Evolutionary conservation across 208 protist genomes (phyloP).

Genomic region (Entamoeba moshkovskii): DNA sequence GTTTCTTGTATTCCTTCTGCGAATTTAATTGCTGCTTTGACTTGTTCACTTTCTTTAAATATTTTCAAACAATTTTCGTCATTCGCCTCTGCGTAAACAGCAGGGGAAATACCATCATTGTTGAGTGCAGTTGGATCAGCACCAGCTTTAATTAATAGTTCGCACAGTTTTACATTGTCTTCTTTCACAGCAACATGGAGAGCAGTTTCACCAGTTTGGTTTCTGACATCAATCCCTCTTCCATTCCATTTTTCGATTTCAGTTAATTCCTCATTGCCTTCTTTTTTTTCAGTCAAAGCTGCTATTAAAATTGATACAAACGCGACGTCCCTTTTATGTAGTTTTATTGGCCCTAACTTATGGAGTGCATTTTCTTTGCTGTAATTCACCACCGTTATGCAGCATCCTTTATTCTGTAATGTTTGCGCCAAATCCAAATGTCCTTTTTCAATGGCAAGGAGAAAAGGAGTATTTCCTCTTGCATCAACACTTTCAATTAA

Average conservation of each 20-base stretch:
- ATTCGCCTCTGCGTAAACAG: background rate
- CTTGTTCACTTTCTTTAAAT: background rate
- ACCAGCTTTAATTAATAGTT: background rate
- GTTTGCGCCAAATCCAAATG: background rate
- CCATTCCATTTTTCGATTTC: background rate
- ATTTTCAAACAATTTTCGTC: background rate
- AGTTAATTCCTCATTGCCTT: background rate
- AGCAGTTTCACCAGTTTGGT: background rate
- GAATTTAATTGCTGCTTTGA: background rate
- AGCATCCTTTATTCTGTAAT: background rate
- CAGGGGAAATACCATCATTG: background rate
- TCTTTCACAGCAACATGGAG: background rate
- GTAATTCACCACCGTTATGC: background rate
- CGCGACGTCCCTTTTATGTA: background rate
- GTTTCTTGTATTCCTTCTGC: background rate
- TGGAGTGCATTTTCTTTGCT: background rate
- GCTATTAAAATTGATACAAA: background rate
- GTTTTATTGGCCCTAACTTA: background rate
- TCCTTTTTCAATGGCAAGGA: background rate
- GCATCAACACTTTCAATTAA: background rate
- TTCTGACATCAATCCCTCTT: background rate
- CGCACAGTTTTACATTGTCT: background rate
- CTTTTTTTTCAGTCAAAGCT: background rate
- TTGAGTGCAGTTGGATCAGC: background rate
- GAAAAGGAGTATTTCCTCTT: background rate